Base-by-base conservation (phyloP, 805 yeast genomes). In the Candida vartiovaarae region DNA sequence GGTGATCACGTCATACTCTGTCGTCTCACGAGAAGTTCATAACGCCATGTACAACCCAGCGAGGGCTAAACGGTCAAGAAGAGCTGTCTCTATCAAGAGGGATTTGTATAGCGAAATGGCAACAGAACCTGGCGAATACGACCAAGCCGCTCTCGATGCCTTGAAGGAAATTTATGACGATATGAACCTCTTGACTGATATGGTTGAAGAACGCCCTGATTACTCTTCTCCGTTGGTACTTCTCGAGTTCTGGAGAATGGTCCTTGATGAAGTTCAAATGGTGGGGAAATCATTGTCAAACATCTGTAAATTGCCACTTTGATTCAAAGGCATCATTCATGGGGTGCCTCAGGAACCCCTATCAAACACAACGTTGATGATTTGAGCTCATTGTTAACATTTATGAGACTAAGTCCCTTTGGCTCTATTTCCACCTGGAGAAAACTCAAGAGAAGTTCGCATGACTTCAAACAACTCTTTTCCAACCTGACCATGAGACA, bases 281-380 rank as follows among this genome's bases (percentile, higher is more conserved):
- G 84, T 93, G 4, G 80, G 87, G 6, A 73, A 76, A 3, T 82
- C 82, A 24, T 71, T 78, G 3, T 76, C 91, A 0, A 76, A 84
- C 41, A 87, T 93, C 2, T 88, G 95, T 23, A 79, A 44, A 85
- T 89, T 44, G 88, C 96, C 0, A 70, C 84, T 3, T 65, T 85
- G 32, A 76, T 93, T 26, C 91, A 96, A 4, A 70, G 96, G 41
- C 75, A 78, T 38, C 97, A 93, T 64, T 80, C 96, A 0, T 93
- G 98, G 98, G 97, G 95, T 11, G 96, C 90, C 1, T 86, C 96
- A 1, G 99, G 99, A 6, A 93, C 99, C 0, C 95, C 97, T 0
- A 82, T 89, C 11, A 79, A 81, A 50, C 75, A 75, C 48, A 72
- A 77, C 34, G 63, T 84, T 35, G 60, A 70, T 30, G 96, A 91